Percentiles rank a stretch among this genome's conserved stretches.
phyloP scores from a whole-genome alignment of 257 asterid genomes.

The Hygrophila difformis region DNA sequence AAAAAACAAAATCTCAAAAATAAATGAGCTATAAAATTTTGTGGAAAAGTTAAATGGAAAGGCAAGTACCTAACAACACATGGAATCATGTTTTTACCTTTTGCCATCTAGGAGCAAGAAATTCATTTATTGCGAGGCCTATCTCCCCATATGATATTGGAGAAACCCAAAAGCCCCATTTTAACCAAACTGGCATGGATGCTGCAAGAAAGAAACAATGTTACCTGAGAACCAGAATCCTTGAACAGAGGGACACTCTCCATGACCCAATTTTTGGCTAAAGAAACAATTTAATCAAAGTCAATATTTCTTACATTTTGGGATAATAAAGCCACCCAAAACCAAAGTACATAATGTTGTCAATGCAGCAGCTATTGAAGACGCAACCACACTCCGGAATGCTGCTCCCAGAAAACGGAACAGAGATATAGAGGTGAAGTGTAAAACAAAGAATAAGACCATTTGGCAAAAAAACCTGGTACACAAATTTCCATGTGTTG shows the following conservation, averaged over 20 bases:
- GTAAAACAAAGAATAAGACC: slow-evolving; percentile 37
- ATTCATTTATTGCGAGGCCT: slow-evolving; percentile 58
- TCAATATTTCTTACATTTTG: slow-evolving; percentile 34
- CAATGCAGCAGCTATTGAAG: slow-evolving; percentile 38
- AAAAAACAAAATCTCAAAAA: no score
- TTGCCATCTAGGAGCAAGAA: slow-evolving; percentile 67
- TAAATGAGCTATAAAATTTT: no score
- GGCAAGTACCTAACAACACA: not conserved
- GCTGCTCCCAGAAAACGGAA: slow-evolving; percentile 56
- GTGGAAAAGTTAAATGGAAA: no score
- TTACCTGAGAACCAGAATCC: not conserved
- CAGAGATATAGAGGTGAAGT: slow-evolving; percentile 52
- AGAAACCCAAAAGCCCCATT: slow-evolving; percentile 68
- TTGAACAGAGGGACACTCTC: not conserved
- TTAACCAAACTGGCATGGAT: slow-evolving; percentile 60
- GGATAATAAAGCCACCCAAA: slow-evolving; percentile 58
- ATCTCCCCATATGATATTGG: slow-evolving; percentile 69
- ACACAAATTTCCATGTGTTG: slow-evolving; percentile 8
- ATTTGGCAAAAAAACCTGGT: slow-evolving; percentile 56
- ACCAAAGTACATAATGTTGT: slow-evolving; percentile 26
- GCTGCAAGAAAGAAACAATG: slow-evolving; percentile 34
- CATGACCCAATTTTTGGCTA: not conserved
- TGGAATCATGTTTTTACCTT: slow-evolving; percentile 22
- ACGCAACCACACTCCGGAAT: slow-evolving; percentile 33
- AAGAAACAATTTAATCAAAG: not conserved